phyloP scores from a whole-genome alignment of 2,329 filamentous ascomycete species.

The Penicillium sp. region DNA sequence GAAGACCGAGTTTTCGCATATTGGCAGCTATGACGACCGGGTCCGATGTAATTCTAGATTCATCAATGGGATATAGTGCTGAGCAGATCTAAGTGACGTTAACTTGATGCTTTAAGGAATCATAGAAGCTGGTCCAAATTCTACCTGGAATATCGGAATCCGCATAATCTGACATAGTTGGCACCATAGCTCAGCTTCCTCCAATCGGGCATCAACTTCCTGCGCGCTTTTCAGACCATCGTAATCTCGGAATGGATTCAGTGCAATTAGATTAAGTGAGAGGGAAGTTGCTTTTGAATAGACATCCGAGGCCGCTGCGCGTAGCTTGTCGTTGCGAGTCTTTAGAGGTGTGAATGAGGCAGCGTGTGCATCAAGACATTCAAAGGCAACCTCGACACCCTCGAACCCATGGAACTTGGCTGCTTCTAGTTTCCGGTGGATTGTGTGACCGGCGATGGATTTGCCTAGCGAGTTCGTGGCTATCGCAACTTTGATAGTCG shows the following conservation, averaged over 20 bases:
- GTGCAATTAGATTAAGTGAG: conserved; percentile 7
- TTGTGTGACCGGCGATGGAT: conserved; percentile 12
- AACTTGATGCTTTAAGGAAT: not conserved
- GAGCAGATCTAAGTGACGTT: conserved; percentile 1
- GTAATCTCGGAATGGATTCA: conserved; percentile 13
- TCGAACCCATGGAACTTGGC: conserved; percentile 24
- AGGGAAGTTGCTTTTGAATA: conserved; percentile 7
- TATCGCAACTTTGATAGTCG: conserved; percentile 10
- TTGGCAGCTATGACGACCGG: conserved; percentile 1
- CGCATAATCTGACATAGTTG: conserved; percentile 14
- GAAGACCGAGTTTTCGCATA: conserved; percentile 7
- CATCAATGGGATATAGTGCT: conserved; percentile 5
- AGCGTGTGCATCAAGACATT: conserved; percentile 27
- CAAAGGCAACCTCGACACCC: conserved; percentile 31
- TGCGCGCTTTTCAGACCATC: conserved; percentile 6
- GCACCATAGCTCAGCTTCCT: conserved; percentile 16
- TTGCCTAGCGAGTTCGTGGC: conserved; percentile 16
- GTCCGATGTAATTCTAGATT: conserved; percentile 2
- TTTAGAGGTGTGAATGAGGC: not conserved
- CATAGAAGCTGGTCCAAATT: not conserved
- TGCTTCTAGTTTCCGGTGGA: conserved; percentile 13
- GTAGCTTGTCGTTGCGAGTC: conserved; percentile 11
- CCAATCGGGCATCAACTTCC: conserved; percentile 5
- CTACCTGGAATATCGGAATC: conserved; percentile 14
- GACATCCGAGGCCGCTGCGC: conserved; percentile 14